Base-by-base conservation (phyloP, 495 filamentous ascomycete species). In the Penicillium macrosclerotiorum region DNA sequence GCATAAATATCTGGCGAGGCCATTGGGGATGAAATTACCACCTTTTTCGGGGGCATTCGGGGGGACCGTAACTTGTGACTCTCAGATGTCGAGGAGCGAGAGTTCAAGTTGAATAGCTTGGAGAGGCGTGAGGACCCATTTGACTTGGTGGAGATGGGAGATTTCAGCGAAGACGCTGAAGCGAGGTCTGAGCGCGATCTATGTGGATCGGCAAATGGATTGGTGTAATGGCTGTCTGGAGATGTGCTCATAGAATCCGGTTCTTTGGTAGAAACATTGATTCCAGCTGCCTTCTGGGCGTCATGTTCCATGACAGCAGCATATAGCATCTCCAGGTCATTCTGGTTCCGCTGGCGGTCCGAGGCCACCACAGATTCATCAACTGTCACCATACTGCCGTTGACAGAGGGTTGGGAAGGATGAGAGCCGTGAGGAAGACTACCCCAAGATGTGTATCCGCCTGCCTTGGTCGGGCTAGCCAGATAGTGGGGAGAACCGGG, bases 261-360 rank as follows among this genome's bases (percentile, higher is more conserved):
- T 14, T 63, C 47, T 13, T 49, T 42, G 13, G 30, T 17, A 4
- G 61, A 37, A 17, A 55, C 36, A 35, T 62, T 50, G 14, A 50
- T 8, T 2, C 46, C 58, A 1, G 68, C 67, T 40, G 79, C 70
- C 66, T 87, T 86, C 37, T 80, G 79, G 27, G 81, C 83, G 65
- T 94, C 89, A 39, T 92, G 86, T 67, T 88, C 88, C 86, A 95
- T 85, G 48, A 95, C 90, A 33, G 90, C 85, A 37, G 82, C 88
- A 61, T 96, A 96, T 55, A 96, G 81, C 63, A 88, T 83, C 60
- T 93, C 89, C 69, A 96, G 82, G 60, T 95, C 84, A 47, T 79
- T 73, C 60, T 91, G 83, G 59, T 84, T 80, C 63, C 81, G 78
- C 50, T 75, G 79, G 49, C 78, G 80, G 68, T 95, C 88, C 46